Evolutionary conservation across 768 basidiomycete species (phyloP).

Genomic region (Ramaria sp.): DNA sequence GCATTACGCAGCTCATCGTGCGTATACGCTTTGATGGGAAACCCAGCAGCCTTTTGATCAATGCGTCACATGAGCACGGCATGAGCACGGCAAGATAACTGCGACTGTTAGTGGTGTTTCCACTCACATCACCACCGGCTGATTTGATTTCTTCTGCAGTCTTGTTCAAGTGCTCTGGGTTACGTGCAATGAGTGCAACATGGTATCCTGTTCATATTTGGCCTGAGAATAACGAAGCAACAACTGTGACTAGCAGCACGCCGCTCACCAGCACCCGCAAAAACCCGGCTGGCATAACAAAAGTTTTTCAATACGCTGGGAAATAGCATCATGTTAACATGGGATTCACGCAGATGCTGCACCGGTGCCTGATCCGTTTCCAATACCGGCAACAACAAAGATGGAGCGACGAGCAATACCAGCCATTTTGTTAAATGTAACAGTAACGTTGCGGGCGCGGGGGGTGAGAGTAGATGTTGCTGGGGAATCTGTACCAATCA

Average conservation of each 20-base stretch:
- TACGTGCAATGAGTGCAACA: conserved; percentile 56
- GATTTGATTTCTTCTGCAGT: conserved; percentile 45
- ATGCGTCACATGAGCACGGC: neutral
- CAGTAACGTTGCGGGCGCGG: neutral
- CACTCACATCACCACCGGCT: conserved; percentile 46
- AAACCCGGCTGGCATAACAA: conserved; percentile 37
- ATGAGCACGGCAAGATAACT: no score
- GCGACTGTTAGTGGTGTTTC: no score
- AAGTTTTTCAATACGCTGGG: conserved; percentile 30
- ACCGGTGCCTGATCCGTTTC: conserved; percentile 25
- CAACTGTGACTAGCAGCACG: neutral
- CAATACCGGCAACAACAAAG: conserved; percentile 48
- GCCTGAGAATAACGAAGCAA: neutral
- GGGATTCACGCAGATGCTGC: conserved; percentile 5
- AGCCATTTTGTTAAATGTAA: neutral
- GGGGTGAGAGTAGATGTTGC: neutral
- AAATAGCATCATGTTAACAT: neutral
- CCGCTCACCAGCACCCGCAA: conserved; percentile 18
- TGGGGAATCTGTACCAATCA: neutral
- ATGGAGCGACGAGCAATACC: conserved; percentile 29
- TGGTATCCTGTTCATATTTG: conserved; percentile 35
- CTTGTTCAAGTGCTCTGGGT: conserved; percentile 37
- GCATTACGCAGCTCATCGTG: conserved; percentile 31
- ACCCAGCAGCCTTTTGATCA: conserved; percentile 38
- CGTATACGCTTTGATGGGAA: conserved; percentile 36